Conservation (phyloP, 768 basidiomycete species). For the Leccinum longicurvipes region DNA sequence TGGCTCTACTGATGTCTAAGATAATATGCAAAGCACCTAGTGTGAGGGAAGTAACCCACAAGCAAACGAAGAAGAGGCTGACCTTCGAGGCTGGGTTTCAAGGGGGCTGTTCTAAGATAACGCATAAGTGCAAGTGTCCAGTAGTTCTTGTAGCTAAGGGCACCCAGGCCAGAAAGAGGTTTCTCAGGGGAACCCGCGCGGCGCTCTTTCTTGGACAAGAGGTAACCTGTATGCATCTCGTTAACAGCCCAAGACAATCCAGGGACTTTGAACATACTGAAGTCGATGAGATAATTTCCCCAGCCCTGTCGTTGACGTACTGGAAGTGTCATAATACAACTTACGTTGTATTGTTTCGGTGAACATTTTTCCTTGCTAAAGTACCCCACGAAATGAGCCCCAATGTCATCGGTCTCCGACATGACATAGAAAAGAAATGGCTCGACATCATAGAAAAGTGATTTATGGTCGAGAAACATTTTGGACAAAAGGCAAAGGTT, state of each 20-base stretch:
- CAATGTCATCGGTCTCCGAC: conserved; percentile 84
- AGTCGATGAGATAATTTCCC: conserved; percentile 97
- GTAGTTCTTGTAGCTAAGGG: conserved; percentile 92
- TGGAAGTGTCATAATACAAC: conserved; percentile 99
- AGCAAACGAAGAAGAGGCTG: conserved; percentile 20
- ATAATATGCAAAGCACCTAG: conserved; percentile 19
- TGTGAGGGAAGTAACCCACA: conserved; percentile 13
- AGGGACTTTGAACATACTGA: conserved; percentile 55
- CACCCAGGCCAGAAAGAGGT: conserved; percentile 89
- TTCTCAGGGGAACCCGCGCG: conserved; percentile 92
- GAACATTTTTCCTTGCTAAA: conserved; percentile 99
- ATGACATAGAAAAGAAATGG: conserved; percentile 99
- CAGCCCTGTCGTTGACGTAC: conserved; percentile 93
- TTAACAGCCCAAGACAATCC: conserved; percentile 2
- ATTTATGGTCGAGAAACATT: conserved; percentile 99
- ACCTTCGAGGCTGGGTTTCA: conserved; percentile 74
- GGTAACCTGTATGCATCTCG: conserved; percentile 64
- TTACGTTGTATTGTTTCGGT: conserved; percentile 94
- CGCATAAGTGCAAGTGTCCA: conserved; percentile 89
- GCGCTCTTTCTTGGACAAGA: conserved; percentile 92
- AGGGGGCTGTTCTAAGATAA: conserved; percentile 62
- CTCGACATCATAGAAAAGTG: conserved; percentile 98
- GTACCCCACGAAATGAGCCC: conserved; percentile 95
- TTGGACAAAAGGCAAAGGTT: conserved; percentile 96
- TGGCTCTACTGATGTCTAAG: conserved; percentile 78